Base-by-base conservation (phyloP, 352 stramenopile species). In the Pythium volutum region DNA sequence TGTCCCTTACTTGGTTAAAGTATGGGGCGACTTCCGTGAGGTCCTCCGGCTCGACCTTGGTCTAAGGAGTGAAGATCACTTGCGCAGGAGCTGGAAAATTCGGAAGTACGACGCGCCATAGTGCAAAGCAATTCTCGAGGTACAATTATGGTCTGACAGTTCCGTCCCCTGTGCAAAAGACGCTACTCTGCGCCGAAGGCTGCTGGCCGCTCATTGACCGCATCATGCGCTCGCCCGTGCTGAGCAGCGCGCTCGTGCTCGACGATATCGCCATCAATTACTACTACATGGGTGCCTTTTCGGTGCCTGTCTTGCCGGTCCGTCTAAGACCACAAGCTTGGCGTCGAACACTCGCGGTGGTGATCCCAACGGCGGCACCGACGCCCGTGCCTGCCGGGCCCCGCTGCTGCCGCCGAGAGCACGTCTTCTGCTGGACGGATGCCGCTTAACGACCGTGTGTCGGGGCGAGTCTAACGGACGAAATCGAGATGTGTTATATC, bases 191-290 rank as follows among this genome's bases (percentile, higher is more conserved):
- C n/a, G 51, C 26, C 38, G 14, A 23, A 22, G 51, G 51, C 51
- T 59, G 51, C 25, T 59, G 25, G 20, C n/a, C 23, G 27, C 34
- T 59, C 23, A 49, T 59, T 20, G 27, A 59, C 51, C 51, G 25
- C n/a, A 25, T 59, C 22, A 23, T 27, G 51, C 26, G 20, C 23
- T 48, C 38, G 38, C 51, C 51, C 5, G 23, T 59, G 34, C 51
- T 38, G 38, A 27, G 22, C 36, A 50, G 51, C 38, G 49, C 51
- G 15, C 20, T 59, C 51, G 36, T 49, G 25, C 38, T 59, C 22
- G 22, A 34, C 38, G 22, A 36, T 25, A 18, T 20, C 16, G 36
- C 51, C 1, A 34, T 59, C 34, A 59, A 59, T 38, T 59, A 59
- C 16, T 34, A 50, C n/a, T 50, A 59, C 38, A 27, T 23, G n/a